Percentiles rank a stretch among this genome's conserved stretches.
phyloP scores from a whole-genome alignment of 306 rosid genomes.

The Citrullus colocynthis region DNA sequence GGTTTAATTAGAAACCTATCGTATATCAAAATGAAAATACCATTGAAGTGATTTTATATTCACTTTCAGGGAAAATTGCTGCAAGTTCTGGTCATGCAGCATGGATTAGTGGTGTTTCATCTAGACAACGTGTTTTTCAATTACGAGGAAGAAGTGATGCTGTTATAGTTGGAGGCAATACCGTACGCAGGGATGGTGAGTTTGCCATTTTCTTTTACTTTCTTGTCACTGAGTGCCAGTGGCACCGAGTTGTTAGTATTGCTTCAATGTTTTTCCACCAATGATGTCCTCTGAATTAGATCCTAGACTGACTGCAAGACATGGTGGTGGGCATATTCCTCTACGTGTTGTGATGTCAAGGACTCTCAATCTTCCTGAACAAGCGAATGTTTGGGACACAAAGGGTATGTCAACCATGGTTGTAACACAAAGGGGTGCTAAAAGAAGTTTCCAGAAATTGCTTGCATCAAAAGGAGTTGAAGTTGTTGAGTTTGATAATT shows the following conservation, averaged over 20 bases:
- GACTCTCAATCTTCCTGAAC: constrained; percentile 78
- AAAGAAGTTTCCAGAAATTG: constrained; percentile 70
- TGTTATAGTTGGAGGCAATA: constrained; percentile 81
- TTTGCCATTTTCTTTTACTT: constrained; percentile 4
- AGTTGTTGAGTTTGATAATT: constrained; percentile 81
- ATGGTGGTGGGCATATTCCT: constrained; percentile 86
- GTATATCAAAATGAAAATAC: background rate
- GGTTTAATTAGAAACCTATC: background rate
- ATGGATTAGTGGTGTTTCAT: constrained; percentile 70
- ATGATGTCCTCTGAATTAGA: constrained; percentile 27
- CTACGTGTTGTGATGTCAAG: constrained; percentile 63
- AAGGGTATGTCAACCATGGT: constrained; percentile 73
- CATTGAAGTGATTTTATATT: background rate
- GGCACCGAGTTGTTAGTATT: background rate
- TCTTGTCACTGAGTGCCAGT: background rate
- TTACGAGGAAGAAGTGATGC: constrained; percentile 92
- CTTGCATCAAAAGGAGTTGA: constrained; percentile 98
- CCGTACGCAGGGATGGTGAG: constrained; percentile 78
- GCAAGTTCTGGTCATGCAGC: constrained; percentile 72
- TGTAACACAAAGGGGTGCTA: constrained; percentile 85
- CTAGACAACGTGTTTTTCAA: constrained; percentile 65
- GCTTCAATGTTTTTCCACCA: background rate
- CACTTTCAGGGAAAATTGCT: constrained; percentile 69
- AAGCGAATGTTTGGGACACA: constrained; percentile 70
- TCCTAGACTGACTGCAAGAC: constrained; percentile 83